Evolutionary conservation across 306 rosid species (phyloP).

Genomic region (Hippophae gyantsensis): DNA sequence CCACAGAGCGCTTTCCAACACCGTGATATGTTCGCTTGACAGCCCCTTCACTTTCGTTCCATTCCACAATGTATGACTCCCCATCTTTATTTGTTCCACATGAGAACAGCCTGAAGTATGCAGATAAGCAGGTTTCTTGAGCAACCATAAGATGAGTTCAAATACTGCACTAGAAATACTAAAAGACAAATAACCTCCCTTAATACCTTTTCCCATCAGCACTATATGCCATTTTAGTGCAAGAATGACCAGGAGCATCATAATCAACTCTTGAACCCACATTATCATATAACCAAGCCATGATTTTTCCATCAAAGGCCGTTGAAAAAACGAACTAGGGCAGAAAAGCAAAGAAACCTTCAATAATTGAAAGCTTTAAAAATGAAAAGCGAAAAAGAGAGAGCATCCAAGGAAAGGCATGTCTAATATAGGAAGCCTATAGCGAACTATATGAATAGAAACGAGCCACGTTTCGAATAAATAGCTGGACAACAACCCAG

Average conservation of each 20-base stretch:
- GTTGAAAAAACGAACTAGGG: slow-evolving; percentile 26
- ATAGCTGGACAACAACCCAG: too few species aligned
- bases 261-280: slow-evolving; percentile 7
- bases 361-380: not conserved
- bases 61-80: slow-evolving; percentile 32
- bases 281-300: slow-evolving; percentile 25
- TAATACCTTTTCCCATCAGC: slow-evolving; percentile 24
- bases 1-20: slow-evolving; percentile 18
- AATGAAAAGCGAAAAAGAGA: not conserved
- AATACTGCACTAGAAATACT: not conserved
- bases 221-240: slow-evolving; percentile 28
- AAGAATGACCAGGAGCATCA: slow-evolving; percentile 25
- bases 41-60: slow-evolving; percentile 30
- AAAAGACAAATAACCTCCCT: not conserved
- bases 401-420: not conserved
- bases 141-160: not conserved
- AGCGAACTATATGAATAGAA: too few species aligned
- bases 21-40: slow-evolving; percentile 28
- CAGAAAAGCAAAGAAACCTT: slow-evolving; percentile 2
- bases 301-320: slow-evolving; percentile 29
- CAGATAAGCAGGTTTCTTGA: not conserved
- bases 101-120: slow-evolving; percentile 27
- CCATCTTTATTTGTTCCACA: slow-evolving; percentile 32
- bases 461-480: too few species aligned
- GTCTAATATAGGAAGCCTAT: too few species aligned